Percentiles rank a stretch among this genome's conserved stretches.
phyloP scores from a whole-genome alignment of 169 alveolate species.

The Cryptosporidium canis region DNA sequence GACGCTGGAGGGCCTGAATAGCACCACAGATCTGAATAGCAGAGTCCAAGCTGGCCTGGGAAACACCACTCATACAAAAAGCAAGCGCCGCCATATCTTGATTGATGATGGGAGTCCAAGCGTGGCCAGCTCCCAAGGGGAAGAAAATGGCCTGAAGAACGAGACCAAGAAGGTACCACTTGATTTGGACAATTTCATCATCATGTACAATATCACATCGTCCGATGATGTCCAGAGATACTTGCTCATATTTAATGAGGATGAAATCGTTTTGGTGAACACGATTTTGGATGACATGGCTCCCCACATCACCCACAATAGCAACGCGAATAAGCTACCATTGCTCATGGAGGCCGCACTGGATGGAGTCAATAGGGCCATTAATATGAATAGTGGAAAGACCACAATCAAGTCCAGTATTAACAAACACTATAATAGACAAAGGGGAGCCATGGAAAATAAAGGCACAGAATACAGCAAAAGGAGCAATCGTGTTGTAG shows the following conservation, averaged over 20 bases:
- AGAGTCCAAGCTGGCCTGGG: no score
- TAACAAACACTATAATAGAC: neutral
- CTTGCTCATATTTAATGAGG: neutral
- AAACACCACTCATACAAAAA: no score
- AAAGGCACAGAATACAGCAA: neutral
- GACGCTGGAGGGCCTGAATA: neutral
- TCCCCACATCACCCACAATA: constrained; percentile 40
- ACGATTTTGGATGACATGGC: constrained; percentile 11
- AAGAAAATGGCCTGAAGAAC: neutral
- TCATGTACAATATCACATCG: constrained; percentile 20
- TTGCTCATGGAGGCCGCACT: constrained; percentile 41
- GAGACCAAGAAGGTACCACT: neutral
- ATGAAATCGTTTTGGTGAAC: constrained; percentile 22
- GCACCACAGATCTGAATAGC: no score
- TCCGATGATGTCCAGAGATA: neutral
- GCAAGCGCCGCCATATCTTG: neutral
- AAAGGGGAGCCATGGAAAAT: neutral
- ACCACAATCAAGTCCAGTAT: neutral
- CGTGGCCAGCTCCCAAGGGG: neutral
- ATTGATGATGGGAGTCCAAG: neutral
- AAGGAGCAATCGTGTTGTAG: constrained; percentile 1
- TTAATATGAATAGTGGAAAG: neutral
- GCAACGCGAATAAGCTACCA: constrained; percentile 12
- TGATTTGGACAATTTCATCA: neutral
- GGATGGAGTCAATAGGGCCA: neutral